Percentiles rank a stretch among this genome's conserved stretches.
These are phyloP conservation scores for Oryza coarctata DNA, from an alignment of 176 grass and related monocot species.

Conservation along the genomic window DNA sequence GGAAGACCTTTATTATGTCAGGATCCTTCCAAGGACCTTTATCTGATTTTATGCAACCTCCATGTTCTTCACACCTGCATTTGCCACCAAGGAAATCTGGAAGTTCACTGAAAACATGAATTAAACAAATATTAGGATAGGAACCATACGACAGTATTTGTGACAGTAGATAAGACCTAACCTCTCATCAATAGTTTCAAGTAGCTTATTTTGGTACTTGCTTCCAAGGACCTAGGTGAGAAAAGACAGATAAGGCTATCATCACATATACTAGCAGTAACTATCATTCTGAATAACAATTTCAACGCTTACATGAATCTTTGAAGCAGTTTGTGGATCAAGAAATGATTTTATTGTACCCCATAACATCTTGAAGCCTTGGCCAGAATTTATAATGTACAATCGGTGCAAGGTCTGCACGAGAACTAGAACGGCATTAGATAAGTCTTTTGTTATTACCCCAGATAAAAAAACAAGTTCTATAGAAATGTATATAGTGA, in stretches of 20 bases:
- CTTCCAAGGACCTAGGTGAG: slow-evolving; percentile 77
- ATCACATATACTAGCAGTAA: slow-evolving; percentile 17
- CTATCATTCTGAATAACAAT: neutral
- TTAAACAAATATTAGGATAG: slow-evolving; percentile 35
- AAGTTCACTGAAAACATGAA: slow-evolving; percentile 69
- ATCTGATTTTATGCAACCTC: slow-evolving; percentile 85
- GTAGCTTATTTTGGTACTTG: slow-evolving; percentile 83
- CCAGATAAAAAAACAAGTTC: slow-evolving; percentile 32
- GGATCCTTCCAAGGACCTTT: slow-evolving; percentile 91
- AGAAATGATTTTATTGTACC: slow-evolving; percentile 91
- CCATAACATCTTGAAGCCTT: slow-evolving; percentile 96
- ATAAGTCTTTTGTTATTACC: neutral
- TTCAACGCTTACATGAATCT: slow-evolving; percentile 68
- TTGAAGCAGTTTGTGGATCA: slow-evolving; percentile 92
- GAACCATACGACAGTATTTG: slow-evolving; percentile 22
- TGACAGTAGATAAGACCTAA: slow-evolving; percentile 23
- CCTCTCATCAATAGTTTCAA: slow-evolving; percentile 91
- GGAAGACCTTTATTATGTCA: slow-evolving; percentile 70
- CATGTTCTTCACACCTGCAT: slow-evolving; percentile 81
- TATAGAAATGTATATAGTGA: slow-evolving; percentile 9
- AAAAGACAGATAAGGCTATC: slow-evolving; percentile 22
- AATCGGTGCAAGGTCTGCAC: slow-evolving; percentile 70
- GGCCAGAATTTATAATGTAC: slow-evolving; percentile 92
- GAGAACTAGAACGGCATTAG: slow-evolving; percentile 19
- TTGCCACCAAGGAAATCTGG: slow-evolving; percentile 88